Percentiles rank a stretch among this genome's conserved stretches.
Conservation (phyloP, 2,329 filamentous ascomycete species). For the Colletotrichum lupini region DNA sequence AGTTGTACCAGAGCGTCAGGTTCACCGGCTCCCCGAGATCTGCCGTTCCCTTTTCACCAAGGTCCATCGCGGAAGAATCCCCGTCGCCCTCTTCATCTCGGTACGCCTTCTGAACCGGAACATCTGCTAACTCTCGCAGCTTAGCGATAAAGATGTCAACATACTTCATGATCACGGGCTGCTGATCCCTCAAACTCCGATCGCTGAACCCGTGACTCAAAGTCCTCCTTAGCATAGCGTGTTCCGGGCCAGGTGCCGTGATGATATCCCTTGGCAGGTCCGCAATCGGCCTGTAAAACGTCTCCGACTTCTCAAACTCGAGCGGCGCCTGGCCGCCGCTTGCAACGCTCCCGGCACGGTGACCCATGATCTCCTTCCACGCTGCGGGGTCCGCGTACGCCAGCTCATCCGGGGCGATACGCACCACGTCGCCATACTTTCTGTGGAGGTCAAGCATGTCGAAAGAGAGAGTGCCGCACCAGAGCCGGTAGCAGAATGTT, state of each 20-base stretch:
- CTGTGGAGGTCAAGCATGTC: constrained; percentile 41
- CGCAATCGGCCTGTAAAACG: constrained; percentile 19
- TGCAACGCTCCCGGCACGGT: constrained; percentile 16
- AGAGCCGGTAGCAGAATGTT: constrained; percentile 1
- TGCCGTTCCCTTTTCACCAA: not conserved
- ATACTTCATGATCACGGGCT: constrained; percentile 47
- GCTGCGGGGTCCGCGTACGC: constrained; percentile 50
- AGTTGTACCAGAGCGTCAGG: constrained; percentile 43
- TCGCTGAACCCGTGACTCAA: constrained; percentile 41
- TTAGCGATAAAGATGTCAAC: constrained; percentile 51
- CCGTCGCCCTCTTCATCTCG: not conserved
- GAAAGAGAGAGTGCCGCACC: constrained; percentile 12
- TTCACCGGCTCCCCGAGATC: constrained; percentile 29
- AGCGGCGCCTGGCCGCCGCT: not conserved
- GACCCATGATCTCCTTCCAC: constrained; percentile 55
- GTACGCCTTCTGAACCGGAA: not conserved
- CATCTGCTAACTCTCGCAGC: constrained; percentile 44
- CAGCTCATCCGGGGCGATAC: constrained; percentile 58
- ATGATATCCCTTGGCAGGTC: constrained; percentile 36
- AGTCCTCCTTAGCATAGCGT: constrained; percentile 28
- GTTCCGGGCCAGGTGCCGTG: constrained; percentile 8
- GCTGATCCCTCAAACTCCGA: constrained; percentile 39
- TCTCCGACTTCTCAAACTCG: constrained; percentile 24
- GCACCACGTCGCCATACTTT: constrained; percentile 57
- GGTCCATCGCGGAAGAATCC: not conserved